Percentiles rank a stretch among this genome's conserved stretches.
Evolutionary conservation across 371 early-diverging fungal genomes (phyloP).

Genomic region (Actinomortierella wolfii): DNA sequence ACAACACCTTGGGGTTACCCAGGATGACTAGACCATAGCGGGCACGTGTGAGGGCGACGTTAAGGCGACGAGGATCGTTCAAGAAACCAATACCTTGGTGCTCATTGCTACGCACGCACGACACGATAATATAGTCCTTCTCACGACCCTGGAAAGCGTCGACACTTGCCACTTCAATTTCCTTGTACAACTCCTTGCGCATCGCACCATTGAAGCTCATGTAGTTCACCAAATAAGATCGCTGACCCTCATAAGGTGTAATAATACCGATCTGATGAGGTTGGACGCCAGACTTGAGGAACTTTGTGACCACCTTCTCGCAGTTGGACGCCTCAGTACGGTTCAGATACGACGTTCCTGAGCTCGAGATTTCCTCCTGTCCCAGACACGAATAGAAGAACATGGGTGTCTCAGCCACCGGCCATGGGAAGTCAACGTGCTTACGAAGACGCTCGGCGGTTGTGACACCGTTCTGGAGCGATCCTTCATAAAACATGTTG

Average conservation of each 20-base stretch:
- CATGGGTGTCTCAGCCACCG: slow-evolving; percentile 91
- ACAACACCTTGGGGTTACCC: slow-evolving; percentile 95
- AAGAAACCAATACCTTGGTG: slow-evolving; percentile 99
- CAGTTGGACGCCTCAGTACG: slow-evolving; percentile 88
- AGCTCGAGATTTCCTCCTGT: slow-evolving; percentile 94
- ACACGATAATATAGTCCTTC: slow-evolving; percentile 98
- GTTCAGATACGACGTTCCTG: slow-evolving; percentile 97
- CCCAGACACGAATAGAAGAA: slow-evolving; percentile 94
- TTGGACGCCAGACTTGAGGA: slow-evolving; percentile 86
- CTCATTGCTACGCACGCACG: slow-evolving; percentile 97
- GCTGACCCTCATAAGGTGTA: slow-evolving; percentile 99
- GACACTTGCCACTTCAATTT: slow-evolving; percentile 98
- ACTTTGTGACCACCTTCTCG: slow-evolving; percentile 94
- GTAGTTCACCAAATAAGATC: slow-evolving; percentile 90
- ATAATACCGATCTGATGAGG: slow-evolving; percentile 98
- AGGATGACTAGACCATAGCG: slow-evolving; percentile 95
- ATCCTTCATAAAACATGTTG: slow-evolving; percentile 99
- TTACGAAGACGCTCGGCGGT: slow-evolving; percentile 87
- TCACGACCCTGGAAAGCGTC: slow-evolving; percentile 99
- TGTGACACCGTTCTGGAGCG: slow-evolving; percentile 95
- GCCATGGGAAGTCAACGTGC: slow-evolving; percentile 95
- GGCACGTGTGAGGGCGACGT: slow-evolving; percentile 98
- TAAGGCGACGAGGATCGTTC: slow-evolving; percentile 95
- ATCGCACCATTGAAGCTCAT: slow-evolving; percentile 93
- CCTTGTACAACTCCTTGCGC: slow-evolving; percentile 91